Evolutionary conservation across 2,329 filamentous ascomycete genomes (phyloP).

Genomic region (Diplodia seriata): DNA sequence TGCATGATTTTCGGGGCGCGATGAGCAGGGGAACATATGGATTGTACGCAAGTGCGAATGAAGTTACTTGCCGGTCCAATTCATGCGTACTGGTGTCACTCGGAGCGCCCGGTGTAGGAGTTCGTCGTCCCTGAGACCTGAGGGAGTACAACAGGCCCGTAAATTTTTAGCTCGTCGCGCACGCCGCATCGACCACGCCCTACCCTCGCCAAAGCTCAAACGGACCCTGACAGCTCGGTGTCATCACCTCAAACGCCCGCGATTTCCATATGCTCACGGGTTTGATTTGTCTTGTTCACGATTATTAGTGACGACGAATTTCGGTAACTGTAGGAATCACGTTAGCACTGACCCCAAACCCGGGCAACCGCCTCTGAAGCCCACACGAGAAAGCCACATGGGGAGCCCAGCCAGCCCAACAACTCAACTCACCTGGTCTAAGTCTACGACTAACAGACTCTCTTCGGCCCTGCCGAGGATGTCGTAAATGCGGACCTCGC

Average conservation of each 20-base stretch:
- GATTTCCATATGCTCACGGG: background rate
- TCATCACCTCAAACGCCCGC: background rate
- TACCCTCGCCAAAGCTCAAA: background rate
- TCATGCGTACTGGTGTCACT: constrained; percentile 16
- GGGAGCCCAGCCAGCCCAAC: background rate
- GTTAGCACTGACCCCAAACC: background rate
- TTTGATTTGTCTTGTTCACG: background rate
- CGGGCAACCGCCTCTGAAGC: background rate
- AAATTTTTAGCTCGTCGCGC: background rate
- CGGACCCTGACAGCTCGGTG: background rate
- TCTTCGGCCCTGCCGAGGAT: constrained; percentile 74
- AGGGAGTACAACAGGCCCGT: too few species aligned
- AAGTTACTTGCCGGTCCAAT: constrained; percentile 43
- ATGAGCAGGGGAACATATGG: constrained; percentile 28
- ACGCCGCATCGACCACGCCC: background rate
- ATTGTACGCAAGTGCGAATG: constrained; percentile 34
- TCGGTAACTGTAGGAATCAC: constrained; percentile 33
- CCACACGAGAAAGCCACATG: too few species aligned
- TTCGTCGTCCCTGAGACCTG: background rate
- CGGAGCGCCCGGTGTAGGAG: background rate
- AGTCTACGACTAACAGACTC: constrained; percentile 72
- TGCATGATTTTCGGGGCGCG: constrained; percentile 31
- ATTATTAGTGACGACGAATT: constrained; percentile 34
- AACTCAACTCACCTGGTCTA: constrained; percentile 49
- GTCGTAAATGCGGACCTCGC: constrained; percentile 72